Conservation (phyloP, 805 yeast genomes). For the Phaffomyces antillensis region DNA sequence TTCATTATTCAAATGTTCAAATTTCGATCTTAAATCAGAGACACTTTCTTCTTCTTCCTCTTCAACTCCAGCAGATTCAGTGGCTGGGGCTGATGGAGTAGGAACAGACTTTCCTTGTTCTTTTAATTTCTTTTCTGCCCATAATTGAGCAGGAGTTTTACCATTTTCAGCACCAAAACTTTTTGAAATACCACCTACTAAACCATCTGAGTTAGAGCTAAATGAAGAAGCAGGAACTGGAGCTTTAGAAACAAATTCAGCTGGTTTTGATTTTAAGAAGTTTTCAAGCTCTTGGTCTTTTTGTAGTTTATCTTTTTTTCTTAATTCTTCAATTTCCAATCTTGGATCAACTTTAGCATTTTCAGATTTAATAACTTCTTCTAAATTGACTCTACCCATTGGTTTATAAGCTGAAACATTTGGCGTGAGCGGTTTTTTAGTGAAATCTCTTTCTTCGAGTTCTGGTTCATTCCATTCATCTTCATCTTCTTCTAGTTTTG, state of each 20-base stretch:
- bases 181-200: constrained; percentile 53
- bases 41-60: constrained; percentile 25
- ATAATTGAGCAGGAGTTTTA: constrained; percentile 87
- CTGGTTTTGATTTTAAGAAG: constrained; percentile 29
- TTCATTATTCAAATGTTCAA: constrained; percentile 26
- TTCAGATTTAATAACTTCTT: constrained; percentile 36
- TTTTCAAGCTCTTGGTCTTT: constrained; percentile 30
- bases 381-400: constrained; percentile 50
- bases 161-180: constrained; percentile 63
- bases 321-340: constrained; percentile 30
- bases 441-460: constrained; percentile 40
- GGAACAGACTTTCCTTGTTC: constrained; percentile 21
- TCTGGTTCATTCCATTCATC: constrained; percentile 42
- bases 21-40: constrained; percentile 30
- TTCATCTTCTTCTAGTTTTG: constrained; percentile 16
- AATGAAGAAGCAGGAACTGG: constrained; percentile 19
- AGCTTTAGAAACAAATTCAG: constrained; percentile 18
- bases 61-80: constrained; percentile 21
- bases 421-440: constrained; percentile 37
- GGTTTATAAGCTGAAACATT: constrained; percentile 50
- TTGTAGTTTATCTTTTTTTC: constrained; percentile 27
- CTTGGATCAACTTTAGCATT: constrained; percentile 37
- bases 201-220: constrained; percentile 28
- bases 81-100: constrained; percentile 19
- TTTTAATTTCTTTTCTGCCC: constrained; percentile 81